Evolutionary conservation across 2,329 filamentous ascomycete species (phyloP), one percentile per base, ranked within the genome.

Genomic region (Trichoderma oligosporum): DNA sequence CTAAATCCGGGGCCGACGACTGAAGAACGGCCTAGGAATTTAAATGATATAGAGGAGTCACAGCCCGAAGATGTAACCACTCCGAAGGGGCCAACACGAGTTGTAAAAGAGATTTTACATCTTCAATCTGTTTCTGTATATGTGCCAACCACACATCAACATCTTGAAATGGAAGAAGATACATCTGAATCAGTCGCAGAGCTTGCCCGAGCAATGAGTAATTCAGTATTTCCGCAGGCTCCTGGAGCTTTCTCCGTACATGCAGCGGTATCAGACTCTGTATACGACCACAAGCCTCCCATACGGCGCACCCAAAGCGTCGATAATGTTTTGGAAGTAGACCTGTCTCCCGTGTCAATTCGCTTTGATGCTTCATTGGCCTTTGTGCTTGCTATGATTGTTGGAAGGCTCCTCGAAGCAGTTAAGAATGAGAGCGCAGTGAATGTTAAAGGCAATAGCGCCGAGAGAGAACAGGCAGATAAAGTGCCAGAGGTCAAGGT

Each of bases 211-310:
- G 67, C 70, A 12, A 60, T 77, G 35, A 65, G 66, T 0, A 70
- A 65, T 35, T 79, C 77, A 1, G 60, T 74, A 9, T 74, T 75
- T n/a, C 76, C 78, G 0, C 76, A 84, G 63, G 67, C 85, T 3
- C 84, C 84, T 1, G 85, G 84, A 0, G 78, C 84, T 2, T 87
- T 87, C 66, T 87, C 83, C 0, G 71, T 82, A 2, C 70, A 79
- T 39, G 62, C 61, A 2, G 56, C 61, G 8, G 6, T 60, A 16
- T 53, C 65, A 20, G 44, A 22, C 4, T 57, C 45, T 9, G 20
- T 20, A 9, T 44, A 48, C 4, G 39, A 51, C 9, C 22, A 48
- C 14, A 27, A 35, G 7, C 51, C 39, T 16, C 16, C 18, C 45
- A 36, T 35, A 12, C 41, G 41, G 33, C 16, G 16, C 46, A 54